These are phyloP conservation scores for Phylloporus arenicola DNA, from an alignment of 768 basidiomycete genomes.

Conservation along the genomic window DNA sequence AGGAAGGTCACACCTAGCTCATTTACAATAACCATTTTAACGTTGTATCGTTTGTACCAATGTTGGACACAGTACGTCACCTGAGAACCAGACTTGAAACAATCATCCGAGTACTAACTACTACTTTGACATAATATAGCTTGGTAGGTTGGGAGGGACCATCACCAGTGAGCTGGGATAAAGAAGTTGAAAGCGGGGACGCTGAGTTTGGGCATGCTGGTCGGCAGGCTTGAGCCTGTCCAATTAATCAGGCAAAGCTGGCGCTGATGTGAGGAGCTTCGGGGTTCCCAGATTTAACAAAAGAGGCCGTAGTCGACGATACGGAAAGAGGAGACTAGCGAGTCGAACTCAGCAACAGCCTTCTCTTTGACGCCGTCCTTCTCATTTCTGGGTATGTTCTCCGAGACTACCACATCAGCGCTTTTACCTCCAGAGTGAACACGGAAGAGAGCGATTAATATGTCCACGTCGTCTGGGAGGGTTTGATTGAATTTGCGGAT, in stretches of 20 bases:
- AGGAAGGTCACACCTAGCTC: constrained; percentile 1
- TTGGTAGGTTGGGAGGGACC: too few relatives aligned
- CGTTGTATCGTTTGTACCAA: constrained; percentile 11
- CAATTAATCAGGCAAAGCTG: neutral
- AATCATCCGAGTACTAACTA: too few relatives aligned
- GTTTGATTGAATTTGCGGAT: constrained; percentile 73
- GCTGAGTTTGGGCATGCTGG: too few relatives aligned
- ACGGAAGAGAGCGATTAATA: constrained; percentile 79
- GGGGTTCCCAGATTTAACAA: constrained; percentile 33
- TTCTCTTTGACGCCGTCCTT: constrained; percentile 28
- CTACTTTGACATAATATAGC: too few relatives aligned
- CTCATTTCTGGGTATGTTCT: constrained; percentile 65
- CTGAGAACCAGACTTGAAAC: neutral
- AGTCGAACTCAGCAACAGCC: constrained; percentile 44
- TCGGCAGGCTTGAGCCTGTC: neutral
- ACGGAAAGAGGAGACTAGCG: constrained; percentile 51
- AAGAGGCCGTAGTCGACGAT: constrained; percentile 72
- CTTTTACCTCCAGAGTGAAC: constrained; percentile 48
- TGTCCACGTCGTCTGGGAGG: constrained; percentile 60
- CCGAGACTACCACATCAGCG: constrained; percentile 79
- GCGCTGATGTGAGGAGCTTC: too few relatives aligned
- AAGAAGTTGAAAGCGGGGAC: too few relatives aligned
- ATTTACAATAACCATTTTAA: constrained; percentile 7
- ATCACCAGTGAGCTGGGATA: too few relatives aligned
- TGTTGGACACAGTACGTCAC: neutral